Percentiles rank a stretch among this genome's conserved stretches.
These are phyloP conservation scores for Heliamphora pulchella DNA, from an alignment of 179 eudicot species.

Conservation along the genomic window DNA sequence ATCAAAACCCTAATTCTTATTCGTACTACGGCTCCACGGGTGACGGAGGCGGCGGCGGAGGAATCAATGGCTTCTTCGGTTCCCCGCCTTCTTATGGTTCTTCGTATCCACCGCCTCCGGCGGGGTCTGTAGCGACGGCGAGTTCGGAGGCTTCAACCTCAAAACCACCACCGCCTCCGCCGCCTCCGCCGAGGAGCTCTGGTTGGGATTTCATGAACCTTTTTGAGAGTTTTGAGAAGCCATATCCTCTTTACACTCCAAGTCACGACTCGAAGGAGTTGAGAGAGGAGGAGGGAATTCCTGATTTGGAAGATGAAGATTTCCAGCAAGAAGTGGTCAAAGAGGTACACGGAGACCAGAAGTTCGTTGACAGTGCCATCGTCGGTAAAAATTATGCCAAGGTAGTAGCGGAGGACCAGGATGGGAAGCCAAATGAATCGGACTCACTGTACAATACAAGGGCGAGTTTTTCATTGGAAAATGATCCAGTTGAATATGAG, in stretches of 20 bases:
- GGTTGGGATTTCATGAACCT: slow-evolving; percentile 82
- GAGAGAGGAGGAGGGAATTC: slow-evolving; percentile 92
- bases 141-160: slow-evolving; percentile 24
- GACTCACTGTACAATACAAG: slow-evolving; percentile 29
- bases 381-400: slow-evolving; percentile 31
- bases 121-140: slow-evolving; percentile 2
- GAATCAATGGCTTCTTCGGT: slow-evolving; percentile 23
- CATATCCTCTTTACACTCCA: slow-evolving; percentile 54
- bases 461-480: slow-evolving; percentile 29
- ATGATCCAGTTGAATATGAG: slow-evolving; percentile 61
- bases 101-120: slow-evolving; percentile 11
- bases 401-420: slow-evolving; percentile 32
- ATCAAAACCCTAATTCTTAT: slow-evolving; percentile 26
- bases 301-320: slow-evolving; percentile 89
- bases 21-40: slow-evolving; percentile 18
- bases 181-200: slow-evolving; percentile 55
- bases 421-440: slow-evolving; percentile 20
- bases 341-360: slow-evolving; percentile 60
- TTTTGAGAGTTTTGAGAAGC: slow-evolving; percentile 52
- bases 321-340: slow-evolving; percentile 66
- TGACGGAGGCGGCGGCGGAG: slow-evolving; percentile 22
- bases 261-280: slow-evolving; percentile 77
- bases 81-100: slow-evolving; percentile 19
- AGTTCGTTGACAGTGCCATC: slow-evolving; percentile 37
- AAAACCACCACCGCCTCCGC: slow-evolving; percentile 58